Conservation (phyloP, 2,329 filamentous ascomycete genomes). For the Clonostachys chloroleuca region DNA sequence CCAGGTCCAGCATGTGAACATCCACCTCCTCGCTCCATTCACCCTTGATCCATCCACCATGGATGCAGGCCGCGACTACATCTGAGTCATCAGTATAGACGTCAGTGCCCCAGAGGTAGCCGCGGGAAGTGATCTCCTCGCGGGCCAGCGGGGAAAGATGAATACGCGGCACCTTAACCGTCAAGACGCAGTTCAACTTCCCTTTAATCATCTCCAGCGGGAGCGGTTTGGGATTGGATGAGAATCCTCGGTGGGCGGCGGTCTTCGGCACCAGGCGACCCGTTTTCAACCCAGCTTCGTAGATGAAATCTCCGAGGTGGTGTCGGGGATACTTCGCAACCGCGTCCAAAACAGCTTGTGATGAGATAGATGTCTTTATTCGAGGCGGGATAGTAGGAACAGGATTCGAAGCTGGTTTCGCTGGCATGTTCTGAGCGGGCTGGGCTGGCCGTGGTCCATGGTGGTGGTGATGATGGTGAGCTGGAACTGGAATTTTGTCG, state of each 20-base stretch:
- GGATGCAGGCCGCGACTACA: conserved; percentile 86
- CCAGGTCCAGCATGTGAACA: conserved; percentile 57
- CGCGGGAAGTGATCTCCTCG: conserved; percentile 77
- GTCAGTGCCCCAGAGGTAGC: conserved; percentile 87
- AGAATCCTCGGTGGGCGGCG: conserved; percentile 34
- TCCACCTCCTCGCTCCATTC: conserved; percentile 82
- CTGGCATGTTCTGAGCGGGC: conserved; percentile 3
- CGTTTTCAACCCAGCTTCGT: conserved; percentile 62
- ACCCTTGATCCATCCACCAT: conserved; percentile 86
- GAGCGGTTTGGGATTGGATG: conserved; percentile 63
- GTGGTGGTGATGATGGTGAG: conserved; percentile 36
- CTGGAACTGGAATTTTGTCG: conserved; percentile 26
- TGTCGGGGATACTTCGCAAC: conserved; percentile 67
- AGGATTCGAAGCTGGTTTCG: conserved; percentile 1
- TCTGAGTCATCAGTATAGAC: conserved; percentile 97
- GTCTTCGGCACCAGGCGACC: conserved; percentile 37
- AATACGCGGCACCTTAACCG: conserved; percentile 77
- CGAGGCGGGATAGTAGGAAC: conserved; percentile 43
- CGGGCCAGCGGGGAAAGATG: conserved; percentile 67
- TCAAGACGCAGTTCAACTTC: conserved; percentile 86
- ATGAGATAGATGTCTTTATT: conserved; percentile 62
- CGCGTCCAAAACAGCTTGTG: conserved; percentile 66
- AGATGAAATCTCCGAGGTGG: conserved; percentile 82
- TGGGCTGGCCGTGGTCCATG: conserved; percentile 17
- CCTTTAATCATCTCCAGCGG: conserved; percentile 68